Evolutionary conservation across 2,329 filamentous ascomycete species (phyloP).

Genomic region (Fusarium nelsonii): DNA sequence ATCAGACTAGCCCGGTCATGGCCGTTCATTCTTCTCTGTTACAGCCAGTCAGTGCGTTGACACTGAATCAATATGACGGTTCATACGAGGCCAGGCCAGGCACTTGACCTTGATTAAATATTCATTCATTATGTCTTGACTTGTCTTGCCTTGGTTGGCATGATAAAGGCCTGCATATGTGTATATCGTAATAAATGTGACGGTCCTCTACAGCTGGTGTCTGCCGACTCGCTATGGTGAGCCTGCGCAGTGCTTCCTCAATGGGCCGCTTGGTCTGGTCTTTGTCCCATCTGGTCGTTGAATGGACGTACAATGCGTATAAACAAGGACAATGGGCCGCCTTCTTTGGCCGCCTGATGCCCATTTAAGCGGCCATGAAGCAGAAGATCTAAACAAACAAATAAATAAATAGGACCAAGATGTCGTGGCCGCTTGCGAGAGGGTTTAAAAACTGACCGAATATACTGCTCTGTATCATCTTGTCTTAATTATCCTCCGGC

Average conservation of each 20-base stretch:
- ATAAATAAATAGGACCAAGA: constrained; percentile 7
- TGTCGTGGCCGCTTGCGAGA: constrained; percentile 33
- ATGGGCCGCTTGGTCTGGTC: constrained; percentile 10
- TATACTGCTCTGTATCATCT: constrained; percentile 1
- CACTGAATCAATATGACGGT: constrained; percentile 33
- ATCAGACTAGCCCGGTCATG: constrained; percentile 6
- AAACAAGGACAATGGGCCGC: constrained; percentile 40
- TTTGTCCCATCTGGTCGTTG: constrained; percentile 3
- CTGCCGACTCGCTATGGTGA: constrained; percentile 41
- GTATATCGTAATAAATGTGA: constrained; percentile 8
- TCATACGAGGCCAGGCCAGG: constrained; percentile 35
- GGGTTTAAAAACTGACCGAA: not conserved
- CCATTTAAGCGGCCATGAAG: constrained; percentile 31
- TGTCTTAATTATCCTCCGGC: constrained; percentile 11
- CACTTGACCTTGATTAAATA: constrained; percentile 3
- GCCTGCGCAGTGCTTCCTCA: constrained; percentile 37
- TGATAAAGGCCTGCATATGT: constrained; percentile 20
- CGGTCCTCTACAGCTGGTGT: constrained; percentile 37
- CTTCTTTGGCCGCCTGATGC: constrained; percentile 33
- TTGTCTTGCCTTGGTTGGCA: constrained; percentile 26
- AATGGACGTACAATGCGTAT: constrained; percentile 37
- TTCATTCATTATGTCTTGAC: not conserved
- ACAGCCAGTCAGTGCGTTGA: constrained; percentile 14
- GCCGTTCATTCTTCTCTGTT: constrained; percentile 7
- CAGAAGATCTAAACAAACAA: constrained; percentile 47